Evolutionary conservation across 2,329 filamentous ascomycete genomes (phyloP), one percentile per base, ranked within the genome.

Genomic region (Pseudogymnoascus sp.): DNA sequence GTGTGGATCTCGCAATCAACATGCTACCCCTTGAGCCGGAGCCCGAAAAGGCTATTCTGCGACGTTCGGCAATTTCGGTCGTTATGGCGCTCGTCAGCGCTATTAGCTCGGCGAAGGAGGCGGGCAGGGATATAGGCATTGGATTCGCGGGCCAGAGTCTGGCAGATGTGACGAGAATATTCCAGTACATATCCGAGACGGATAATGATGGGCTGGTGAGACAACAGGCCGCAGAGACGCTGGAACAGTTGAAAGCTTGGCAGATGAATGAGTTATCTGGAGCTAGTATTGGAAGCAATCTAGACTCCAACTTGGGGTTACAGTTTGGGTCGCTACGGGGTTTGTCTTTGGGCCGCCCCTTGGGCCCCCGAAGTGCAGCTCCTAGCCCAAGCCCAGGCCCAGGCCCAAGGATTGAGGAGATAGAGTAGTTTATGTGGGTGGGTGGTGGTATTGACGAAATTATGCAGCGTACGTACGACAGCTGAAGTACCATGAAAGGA

Each of bases 171-270:
- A 74, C 80, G 68, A 78, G 82, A 59, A 82, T 87, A 8, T 72
- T 91, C 42, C 74, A 75, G 61, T 91, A 90, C 73, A 79, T 89
- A n/a, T 79, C 80, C 5, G 79, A 76, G 40, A 86, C 84, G 23
- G 89, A 92, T 73, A 81, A 79, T 23, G 89, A 92, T 71, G 86
- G 82, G 0, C 75, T 92, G 45, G 88, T 90, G 10, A 80, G 80
- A 66, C 80, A 86, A 68, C 87, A 91, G 73, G 87, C 87, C 2
- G 76, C 75, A 34, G 86, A 86, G 68, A 86, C 87, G n/a, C 73
- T 86, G 10, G 88, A 90, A 71, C 87, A 83, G 60, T 71, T 91
- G 65, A 81, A 86, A 68, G 83, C 80, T 64, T 87, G 84, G 83
- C 79, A 81, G 64, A 74, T 87, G 72, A 79, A 81, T 62, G 77